Evolutionary conservation across 352 stramenopile genomes (phyloP).

Genomic region (Pythium rhizo-oryzae): DNA sequence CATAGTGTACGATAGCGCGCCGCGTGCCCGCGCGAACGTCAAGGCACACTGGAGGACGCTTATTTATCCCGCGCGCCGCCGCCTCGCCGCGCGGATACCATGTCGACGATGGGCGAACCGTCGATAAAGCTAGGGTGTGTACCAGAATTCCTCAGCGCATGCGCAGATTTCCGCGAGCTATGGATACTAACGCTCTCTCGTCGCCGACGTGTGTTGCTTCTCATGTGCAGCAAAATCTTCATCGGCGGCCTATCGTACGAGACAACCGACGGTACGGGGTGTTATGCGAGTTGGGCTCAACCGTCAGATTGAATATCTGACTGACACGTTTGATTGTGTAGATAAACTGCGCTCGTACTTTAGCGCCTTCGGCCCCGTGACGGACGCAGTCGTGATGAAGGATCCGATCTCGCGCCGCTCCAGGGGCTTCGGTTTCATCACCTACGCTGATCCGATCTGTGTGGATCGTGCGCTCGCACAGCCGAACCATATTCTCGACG

Average conservation of each 20-base stretch:
- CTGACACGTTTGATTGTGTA: slow-evolving; percentile 26
- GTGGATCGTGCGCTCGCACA: slow-evolving; percentile 91
- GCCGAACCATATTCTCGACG: slow-evolving; percentile 91
- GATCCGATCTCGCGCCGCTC: slow-evolving; percentile 91
- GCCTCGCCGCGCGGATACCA: not conserved
- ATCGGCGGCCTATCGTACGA: slow-evolving; percentile 91
- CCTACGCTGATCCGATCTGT: slow-evolving; percentile 86
- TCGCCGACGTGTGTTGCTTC: too few species aligned
- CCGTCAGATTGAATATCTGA: not conserved
- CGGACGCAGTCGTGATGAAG: slow-evolving; percentile 94
- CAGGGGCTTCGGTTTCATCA: slow-evolving; percentile 93
- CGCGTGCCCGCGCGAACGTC: not conserved
- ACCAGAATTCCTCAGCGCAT: not conserved
- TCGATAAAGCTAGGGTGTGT: slow-evolving; percentile 42
- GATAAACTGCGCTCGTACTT: slow-evolving; percentile 92
- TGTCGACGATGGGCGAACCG: slow-evolving; percentile 34
- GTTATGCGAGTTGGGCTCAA: not conserved
- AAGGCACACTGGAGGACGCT: not conserved
- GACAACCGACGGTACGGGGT: slow-evolving; percentile 78
- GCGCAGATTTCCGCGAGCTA: too few species aligned
- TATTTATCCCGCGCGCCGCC: slow-evolving; percentile 21
- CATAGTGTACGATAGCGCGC: not conserved
- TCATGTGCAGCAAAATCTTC: slow-evolving; percentile 84
- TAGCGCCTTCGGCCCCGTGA: slow-evolving; percentile 86
- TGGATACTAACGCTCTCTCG: not conserved